Evolutionary conservation across 495 filamentous ascomycete genomes (phyloP).

Genomic region (Pyronema omphalodes): DNA sequence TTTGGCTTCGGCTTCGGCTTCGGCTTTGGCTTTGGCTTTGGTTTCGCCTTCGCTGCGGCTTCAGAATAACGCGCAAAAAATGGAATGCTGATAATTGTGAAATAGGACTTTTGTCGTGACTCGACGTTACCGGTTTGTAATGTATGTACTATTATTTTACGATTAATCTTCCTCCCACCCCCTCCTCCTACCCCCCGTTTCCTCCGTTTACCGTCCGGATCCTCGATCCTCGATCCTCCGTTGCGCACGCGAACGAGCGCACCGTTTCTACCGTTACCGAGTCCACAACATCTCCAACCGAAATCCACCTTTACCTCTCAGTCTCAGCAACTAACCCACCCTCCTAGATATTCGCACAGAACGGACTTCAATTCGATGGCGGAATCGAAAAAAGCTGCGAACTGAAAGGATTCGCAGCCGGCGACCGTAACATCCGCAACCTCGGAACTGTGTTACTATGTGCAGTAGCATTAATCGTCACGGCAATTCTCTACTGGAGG

Average conservation of each 20-base stretch:
- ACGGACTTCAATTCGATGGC: neutral
- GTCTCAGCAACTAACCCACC: neutral
- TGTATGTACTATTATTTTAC: conserved; percentile 43
- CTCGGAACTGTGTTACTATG: conserved; percentile 85
- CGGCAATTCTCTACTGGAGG: conserved; percentile 47
- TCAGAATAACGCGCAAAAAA: neutral
- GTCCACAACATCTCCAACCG: neutral
- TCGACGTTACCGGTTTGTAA: conserved; percentile 93
- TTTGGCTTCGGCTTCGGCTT: no score
- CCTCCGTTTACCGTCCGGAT: neutral
- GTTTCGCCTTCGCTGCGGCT: neutral
- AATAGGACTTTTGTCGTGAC: conserved; percentile 84
- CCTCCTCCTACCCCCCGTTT: no score
- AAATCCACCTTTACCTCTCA: neutral
- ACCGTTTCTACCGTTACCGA: neutral
- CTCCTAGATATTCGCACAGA: conserved; percentile 15
- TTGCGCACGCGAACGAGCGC: no score
- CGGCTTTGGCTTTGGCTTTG: no score
- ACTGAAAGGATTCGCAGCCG: conserved; percentile 13
- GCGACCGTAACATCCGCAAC: conserved; percentile 51
- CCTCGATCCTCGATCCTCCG: neutral
- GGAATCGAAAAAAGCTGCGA: conserved; percentile 10
- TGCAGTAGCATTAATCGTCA: conserved; percentile 52
- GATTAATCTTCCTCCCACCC: neutral
- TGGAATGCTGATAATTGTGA: conserved; percentile 9